Evolutionary conservation across 371 early-diverging fungal genomes (phyloP).

Genomic region (Mucor piriformis): DNA sequence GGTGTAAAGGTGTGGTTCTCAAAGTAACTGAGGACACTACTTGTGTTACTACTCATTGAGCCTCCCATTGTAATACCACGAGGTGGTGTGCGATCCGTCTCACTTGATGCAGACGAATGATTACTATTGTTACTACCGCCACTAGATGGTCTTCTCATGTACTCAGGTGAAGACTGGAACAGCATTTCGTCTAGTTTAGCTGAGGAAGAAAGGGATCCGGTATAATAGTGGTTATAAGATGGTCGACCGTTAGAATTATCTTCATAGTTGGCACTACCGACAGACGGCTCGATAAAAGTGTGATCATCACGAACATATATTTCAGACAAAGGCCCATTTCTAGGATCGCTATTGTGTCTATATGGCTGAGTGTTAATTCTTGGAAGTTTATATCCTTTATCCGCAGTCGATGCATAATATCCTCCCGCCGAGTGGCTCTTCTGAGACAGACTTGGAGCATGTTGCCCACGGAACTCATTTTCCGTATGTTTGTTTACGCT

Average conservation of each 20-base stretch:
- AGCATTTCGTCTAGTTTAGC: constrained; percentile 4
- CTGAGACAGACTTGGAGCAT: background rate
- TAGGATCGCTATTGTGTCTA: background rate
- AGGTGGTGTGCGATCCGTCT: background rate
- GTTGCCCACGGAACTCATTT: constrained; percentile 11
- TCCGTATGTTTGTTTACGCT: constrained; percentile 22
- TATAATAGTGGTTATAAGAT: constrained; percentile 1
- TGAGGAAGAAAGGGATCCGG: background rate
- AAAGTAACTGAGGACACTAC: constrained; percentile 17
- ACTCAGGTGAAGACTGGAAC: constrained; percentile 14
- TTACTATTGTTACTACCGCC: constrained; percentile 19
- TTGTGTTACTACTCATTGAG: constrained; percentile 10
- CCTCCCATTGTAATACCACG: background rate
- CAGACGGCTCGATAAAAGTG: constrained; percentile 18
- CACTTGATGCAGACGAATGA: constrained; percentile 15
- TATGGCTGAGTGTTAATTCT: constrained; percentile 8
- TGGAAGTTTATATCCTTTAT: background rate
- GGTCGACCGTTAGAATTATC: constrained; percentile 8
- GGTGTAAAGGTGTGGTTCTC: constrained; percentile 2
- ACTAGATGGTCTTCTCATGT: constrained; percentile 16
- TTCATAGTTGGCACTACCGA: constrained; percentile 12
- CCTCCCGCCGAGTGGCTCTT: background rate
- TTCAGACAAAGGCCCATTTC: constrained; percentile 1
- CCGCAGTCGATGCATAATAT: background rate
- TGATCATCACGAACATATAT: constrained; percentile 8